Conservation (phyloP, 331 rosid species). For the Arachis monticola region DNA sequence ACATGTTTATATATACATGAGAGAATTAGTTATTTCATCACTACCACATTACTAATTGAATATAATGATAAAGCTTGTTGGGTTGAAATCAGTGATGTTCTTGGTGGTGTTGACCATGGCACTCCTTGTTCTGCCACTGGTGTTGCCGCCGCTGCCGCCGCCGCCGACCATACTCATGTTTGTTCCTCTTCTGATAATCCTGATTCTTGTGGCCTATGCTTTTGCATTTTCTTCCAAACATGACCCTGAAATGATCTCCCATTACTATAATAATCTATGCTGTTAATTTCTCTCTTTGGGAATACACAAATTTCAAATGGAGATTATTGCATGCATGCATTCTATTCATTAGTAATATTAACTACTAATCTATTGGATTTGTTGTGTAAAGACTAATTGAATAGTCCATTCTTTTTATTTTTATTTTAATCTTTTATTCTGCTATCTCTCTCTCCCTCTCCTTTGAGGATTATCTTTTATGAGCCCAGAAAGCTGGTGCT, state of each 20-base stretch:
- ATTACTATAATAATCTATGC: not conserved
- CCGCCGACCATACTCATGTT: conserved; percentile 55
- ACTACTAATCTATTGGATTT: conserved; percentile 1
- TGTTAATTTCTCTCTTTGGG: not conserved
- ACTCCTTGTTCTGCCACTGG: conserved; percentile 54
- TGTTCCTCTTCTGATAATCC: conserved; percentile 49
- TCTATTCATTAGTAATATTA: conserved; percentile 11
- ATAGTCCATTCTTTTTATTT: conserved; percentile 11
- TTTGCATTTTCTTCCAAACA: conserved; percentile 44
- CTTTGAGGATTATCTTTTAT: no score
- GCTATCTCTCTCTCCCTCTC: not conserved
- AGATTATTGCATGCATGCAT: conserved; percentile 32
- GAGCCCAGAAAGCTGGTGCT: not conserved
- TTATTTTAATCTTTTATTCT: conserved; percentile 14
- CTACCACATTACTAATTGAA: conserved; percentile 22
- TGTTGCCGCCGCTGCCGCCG: conserved; percentile 62
- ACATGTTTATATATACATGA: not conserved
- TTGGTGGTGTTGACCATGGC: conserved; percentile 42
- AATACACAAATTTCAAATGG: not conserved
- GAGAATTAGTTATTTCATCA: not conserved
- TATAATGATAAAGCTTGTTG: conserved; percentile 31
- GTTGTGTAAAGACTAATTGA: not conserved
- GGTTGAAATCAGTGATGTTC: conserved; percentile 31
- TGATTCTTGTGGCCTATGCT: conserved; percentile 35
- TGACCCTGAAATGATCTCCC: conserved; percentile 18